phyloP scores from a whole-genome alignment of 495 filamentous ascomycete genomes.

The Penicillium odoratum region DNA sequence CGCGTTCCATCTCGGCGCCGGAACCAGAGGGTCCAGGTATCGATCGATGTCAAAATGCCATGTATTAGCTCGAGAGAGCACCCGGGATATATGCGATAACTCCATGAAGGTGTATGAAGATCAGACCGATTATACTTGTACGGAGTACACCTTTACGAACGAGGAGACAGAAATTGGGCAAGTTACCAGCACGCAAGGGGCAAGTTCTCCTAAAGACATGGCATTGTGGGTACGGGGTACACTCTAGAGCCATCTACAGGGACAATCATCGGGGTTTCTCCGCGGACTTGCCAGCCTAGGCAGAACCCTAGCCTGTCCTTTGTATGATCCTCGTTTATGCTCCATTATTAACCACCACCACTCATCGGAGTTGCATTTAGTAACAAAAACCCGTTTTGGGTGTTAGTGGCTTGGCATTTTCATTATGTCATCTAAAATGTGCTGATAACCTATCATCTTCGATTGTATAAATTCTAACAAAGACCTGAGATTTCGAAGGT shows the following conservation, averaged over 20 bases:
- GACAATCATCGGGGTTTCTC: constrained; percentile 1
- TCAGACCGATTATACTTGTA: no score
- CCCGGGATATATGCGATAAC: constrained; percentile 4
- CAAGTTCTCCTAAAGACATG: not conserved
- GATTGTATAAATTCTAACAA: not conserved
- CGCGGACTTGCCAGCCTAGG: constrained; percentile 2
- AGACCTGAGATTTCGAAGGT: not conserved
- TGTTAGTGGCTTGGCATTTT: constrained; percentile 25
- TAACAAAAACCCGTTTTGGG: constrained; percentile 41
- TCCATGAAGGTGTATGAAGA: constrained; percentile 6
- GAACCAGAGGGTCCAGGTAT: constrained; percentile 62
- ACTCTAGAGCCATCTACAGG: not conserved
- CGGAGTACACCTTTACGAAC: not conserved
- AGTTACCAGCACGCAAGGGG: not conserved
- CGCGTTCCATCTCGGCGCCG: constrained; percentile 43
- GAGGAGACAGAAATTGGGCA: not conserved
- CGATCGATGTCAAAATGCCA: constrained; percentile 67
- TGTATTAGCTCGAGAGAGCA: constrained; percentile 16
- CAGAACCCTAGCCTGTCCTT: not conserved
- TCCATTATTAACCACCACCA: constrained; percentile 21
- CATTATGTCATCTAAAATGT: constrained; percentile 13
- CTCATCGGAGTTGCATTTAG: constrained; percentile 39
- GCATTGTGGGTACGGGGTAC: not conserved
- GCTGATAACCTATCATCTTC: constrained; percentile 2
- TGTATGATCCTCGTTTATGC: not conserved